Percentiles rank a stretch among this genome's conserved stretches.
Evolutionary conservation across 2,329 filamentous ascomycete genomes (phyloP).

Genomic region (Teratosphaeria zuluensis): DNA sequence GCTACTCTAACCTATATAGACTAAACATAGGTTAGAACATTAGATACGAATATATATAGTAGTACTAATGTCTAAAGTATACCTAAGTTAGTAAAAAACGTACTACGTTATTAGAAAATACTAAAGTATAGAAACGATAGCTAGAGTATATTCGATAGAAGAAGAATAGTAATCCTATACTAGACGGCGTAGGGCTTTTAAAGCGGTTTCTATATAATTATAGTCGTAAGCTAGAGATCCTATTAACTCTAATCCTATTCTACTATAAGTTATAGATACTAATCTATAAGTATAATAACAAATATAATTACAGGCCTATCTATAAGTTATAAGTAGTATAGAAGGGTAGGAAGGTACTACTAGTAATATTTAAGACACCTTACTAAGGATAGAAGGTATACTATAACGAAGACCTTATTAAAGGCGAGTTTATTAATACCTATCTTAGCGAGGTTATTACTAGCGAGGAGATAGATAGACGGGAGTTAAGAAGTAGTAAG

Average conservation of each 20-base stretch:
- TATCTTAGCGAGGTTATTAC: constrained; percentile 58
- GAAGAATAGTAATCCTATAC: constrained; percentile 16
- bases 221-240: constrained; percentile 19
- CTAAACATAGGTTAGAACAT: constrained; percentile 42
- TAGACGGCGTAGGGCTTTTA: constrained; percentile 29
- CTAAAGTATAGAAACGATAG: constrained; percentile 3
- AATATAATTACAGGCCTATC: constrained; percentile 52
- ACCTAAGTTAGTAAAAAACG: constrained; percentile 39
- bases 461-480: constrained; percentile 49
- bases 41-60: constrained; percentile 52
- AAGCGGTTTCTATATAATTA: constrained; percentile 52
- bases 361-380: constrained; percentile 67
- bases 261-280: constrained; percentile 37
- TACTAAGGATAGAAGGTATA: constrained; percentile 72
- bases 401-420: constrained; percentile 52
- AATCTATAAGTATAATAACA: constrained; percentile 72
- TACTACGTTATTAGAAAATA: constrained; percentile 21
- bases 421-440: constrained; percentile 69
- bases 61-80: constrained; percentile 60
- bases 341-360: constrained; percentile 56
- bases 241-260: constrained; percentile 24
- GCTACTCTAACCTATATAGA: constrained; percentile 52
- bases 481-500: constrained; percentile 50
- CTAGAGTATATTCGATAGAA: constrained; percentile 9
- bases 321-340: constrained; percentile 73